Percentiles rank a stretch among this genome's conserved stretches.
These are phyloP conservation scores for Epichloe sibirici DNA, from an alignment of 2,329 filamentous ascomycete genomes.

Conservation along the genomic window DNA sequence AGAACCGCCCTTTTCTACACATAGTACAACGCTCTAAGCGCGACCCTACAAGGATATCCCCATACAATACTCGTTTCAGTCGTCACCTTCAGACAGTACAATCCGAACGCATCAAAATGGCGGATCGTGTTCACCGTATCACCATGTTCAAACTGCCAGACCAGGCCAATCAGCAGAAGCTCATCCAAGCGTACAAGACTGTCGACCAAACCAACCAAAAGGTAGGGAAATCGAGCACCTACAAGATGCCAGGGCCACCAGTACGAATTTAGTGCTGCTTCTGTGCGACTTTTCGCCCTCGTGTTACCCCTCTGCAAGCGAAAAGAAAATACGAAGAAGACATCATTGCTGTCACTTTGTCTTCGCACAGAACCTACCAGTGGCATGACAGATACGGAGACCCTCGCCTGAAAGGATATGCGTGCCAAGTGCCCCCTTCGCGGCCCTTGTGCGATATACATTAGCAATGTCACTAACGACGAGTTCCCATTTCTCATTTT, in stretches of 20 bases:
- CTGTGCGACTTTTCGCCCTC: not conserved
- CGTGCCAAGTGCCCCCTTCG: not conserved
- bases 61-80: not conserved
- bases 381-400: not conserved
- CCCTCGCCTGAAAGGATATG: not conserved
- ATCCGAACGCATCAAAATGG: constrained; percentile 16
- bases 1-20: not conserved
- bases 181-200: constrained; percentile 32
- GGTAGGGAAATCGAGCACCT: constrained; percentile 17
- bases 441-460: not conserved
- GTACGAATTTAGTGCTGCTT: not conserved
- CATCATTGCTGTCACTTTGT: not conserved
- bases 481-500: not conserved
- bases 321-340: not conserved
- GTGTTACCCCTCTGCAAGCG: not conserved
- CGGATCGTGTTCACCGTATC: constrained; percentile 31
- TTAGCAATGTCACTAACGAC: constrained; percentile 3
- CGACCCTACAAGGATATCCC: not conserved
- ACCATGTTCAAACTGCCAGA: constrained; percentile 43
- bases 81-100: not conserved
- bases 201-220: constrained; percentile 29
- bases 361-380: not conserved
- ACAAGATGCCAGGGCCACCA: not conserved
- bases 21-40: not conserved
- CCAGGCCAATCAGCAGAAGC: constrained; percentile 28